Percentiles rank a stretch among this genome's conserved stretches.
Conservation (phyloP, 495 filamentous ascomycete species). For the Gamarada debralockiae region DNA sequence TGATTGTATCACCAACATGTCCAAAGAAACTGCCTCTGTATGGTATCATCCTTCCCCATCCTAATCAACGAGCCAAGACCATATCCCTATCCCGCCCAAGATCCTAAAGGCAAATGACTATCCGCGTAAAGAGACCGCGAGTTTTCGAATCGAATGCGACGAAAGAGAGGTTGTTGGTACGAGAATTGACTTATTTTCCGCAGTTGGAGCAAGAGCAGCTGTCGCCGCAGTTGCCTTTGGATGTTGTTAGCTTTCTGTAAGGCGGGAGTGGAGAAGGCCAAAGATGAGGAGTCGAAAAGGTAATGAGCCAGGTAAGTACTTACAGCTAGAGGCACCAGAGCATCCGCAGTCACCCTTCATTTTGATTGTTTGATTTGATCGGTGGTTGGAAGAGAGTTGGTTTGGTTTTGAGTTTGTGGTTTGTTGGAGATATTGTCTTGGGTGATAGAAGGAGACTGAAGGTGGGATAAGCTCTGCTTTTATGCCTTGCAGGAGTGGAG, state of each 20-base stretch:
- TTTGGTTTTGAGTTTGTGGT: background rate
- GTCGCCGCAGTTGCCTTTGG: conserved; percentile 15
- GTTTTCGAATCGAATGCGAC: conserved; percentile 1
- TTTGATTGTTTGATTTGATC: conserved; percentile 6
- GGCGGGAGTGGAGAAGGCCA: too few species aligned
- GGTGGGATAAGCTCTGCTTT: too few species aligned
- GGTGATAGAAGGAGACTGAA: too few species aligned
- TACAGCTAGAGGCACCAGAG: conserved; percentile 15
- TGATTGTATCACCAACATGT: too few species aligned
- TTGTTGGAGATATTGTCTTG: background rate
- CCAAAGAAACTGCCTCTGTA: background rate
- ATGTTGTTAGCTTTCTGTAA: background rate
- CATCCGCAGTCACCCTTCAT: conserved; percentile 19
- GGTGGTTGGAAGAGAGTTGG: conserved; percentile 1
- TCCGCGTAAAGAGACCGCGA: background rate
- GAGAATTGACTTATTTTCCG: conserved; percentile 7
- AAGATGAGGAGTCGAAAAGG: background rate
- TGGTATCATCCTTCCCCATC: background rate
- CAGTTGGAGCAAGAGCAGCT: conserved; percentile 13
- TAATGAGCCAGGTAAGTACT: background rate
- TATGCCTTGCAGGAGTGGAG: too few species aligned
- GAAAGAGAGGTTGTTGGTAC: background rate
- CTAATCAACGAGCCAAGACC: background rate
- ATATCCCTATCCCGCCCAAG: background rate
- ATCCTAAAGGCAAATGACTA: background rate